Percentiles rank a stretch among this genome's conserved stretches.
Conservation (phyloP, 495 filamentous ascomycete genomes). For the Neurospora sp. region DNA sequence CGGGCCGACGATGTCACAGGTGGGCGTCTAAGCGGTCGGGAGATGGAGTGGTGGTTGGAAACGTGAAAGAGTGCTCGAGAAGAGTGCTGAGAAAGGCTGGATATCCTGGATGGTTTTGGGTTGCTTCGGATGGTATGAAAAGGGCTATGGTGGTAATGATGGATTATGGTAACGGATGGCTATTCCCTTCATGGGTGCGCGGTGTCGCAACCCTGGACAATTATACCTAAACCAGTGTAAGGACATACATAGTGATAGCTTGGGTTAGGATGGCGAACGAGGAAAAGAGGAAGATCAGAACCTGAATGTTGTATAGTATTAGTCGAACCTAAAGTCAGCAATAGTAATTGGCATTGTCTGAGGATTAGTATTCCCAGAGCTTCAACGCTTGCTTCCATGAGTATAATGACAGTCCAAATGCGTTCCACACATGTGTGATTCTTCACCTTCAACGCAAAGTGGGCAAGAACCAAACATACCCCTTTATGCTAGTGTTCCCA, state of each 20-base stretch:
- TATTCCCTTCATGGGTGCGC: neutral
- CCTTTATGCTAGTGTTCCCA: neutral
- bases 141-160: neutral
- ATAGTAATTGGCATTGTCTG: neutral
- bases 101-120: neutral
- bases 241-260: neutral
- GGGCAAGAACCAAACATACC: neutral
- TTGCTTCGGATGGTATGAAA: neutral
- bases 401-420: neutral
- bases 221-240: neutral
- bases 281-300: neutral
- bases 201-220: neutral
- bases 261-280: neutral
- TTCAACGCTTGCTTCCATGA: neutral
- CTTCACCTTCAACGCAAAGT: neutral
- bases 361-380: neutral
- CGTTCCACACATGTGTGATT: neutral
- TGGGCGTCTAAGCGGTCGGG: conserved; percentile 26
- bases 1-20: conserved; percentile 37
- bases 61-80: neutral
- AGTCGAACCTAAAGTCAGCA: neutral
- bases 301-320: neutral
- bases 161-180: neutral
- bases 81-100: neutral
- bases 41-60: neutral